Base-by-base conservation (phyloP, 345 rosid species). In the Microthlaspi erraticum region DNA sequence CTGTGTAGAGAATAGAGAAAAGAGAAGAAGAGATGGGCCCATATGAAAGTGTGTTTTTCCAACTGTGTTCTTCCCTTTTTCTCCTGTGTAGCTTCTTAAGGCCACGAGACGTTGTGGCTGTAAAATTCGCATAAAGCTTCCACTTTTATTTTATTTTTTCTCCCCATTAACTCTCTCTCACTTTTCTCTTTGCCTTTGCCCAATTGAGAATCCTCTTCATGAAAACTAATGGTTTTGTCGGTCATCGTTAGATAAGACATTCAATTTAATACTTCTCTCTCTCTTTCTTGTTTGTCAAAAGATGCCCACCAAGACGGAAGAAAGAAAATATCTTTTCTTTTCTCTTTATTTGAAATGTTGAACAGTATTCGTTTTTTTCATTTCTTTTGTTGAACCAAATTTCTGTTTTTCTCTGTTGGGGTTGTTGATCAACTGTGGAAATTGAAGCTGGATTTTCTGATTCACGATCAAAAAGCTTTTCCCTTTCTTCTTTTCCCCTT, bases 271-370 rank as follows among this genome's bases (percentile, higher is more conserved):
- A 9, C 37, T 8, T 68, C 16, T 49, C n/a, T 51, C 17, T 65
- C 72, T 37, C 32, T 41, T 5, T 19, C 55, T 60, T 26, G 45
- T 66, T 58, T 71, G 67, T 71, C 80, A 64, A 65, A 77, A 77
- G 80, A 77, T 77, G 68, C 73, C 77, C 80, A 77, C 77, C 64
- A 56, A 74, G 61, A 23, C 1, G 58, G 37, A 73, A 1, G 6
- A 5, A 29, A 72, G 11, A 3, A 18, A 8, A 31, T 16, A 38
- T 61, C 48, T 56, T 11, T 17, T 50, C 10, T 45, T 58, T 50
- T n/a, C 39, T 67, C 52, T 70, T 58, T 71, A 49, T 77, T 70
- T 57, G 72, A 64, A 70, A 70, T 64, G 72, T 65, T 77, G 49
- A 77, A 60, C 68, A 55, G 71, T 76, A 5, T 6, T 26, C 38